A percentile compares a stretch with the other conserved stretches of the same genome.
Evolutionary conservation across 768 basidiomycete species (phyloP).

Genomic region (Strobilomyces dryophilus): DNA sequence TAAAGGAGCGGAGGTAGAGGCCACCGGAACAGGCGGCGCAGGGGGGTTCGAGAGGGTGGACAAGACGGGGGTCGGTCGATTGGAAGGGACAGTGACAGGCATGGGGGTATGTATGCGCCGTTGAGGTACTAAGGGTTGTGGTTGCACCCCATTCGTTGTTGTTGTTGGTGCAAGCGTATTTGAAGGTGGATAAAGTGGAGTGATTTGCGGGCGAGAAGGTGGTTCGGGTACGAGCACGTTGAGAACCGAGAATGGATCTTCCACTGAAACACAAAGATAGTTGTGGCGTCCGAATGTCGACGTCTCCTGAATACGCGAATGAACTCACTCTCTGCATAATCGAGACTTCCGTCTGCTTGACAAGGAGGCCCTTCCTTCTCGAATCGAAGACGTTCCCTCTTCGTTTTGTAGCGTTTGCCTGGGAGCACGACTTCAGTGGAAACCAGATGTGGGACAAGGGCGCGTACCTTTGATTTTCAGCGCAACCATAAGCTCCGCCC

Average conservation of each 20-base stretch:
- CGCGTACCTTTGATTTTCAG: slow-evolving; percentile 68
- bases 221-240: slow-evolving; percentile 60
- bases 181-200: slow-evolving; percentile 50
- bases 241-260: slow-evolving; percentile 71
- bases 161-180: slow-evolving; percentile 11
- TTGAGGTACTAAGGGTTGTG: background rate
- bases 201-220: slow-evolving; percentile 49
- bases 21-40: background rate
- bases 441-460: background rate
- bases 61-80: slow-evolving; percentile 11
- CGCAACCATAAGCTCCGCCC: slow-evolving; percentile 67
- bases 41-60: slow-evolving; percentile 12
- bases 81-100: slow-evolving; percentile 26
- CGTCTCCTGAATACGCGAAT: background rate
- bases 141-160: background rate
- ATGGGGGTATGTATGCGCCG: slow-evolving; percentile 22
- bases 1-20: slow-evolving; percentile 1
- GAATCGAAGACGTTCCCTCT: slow-evolving; percentile 74
- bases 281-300: background rate
- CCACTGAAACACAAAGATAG: slow-evolving; percentile 44
- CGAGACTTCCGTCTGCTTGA: slow-evolving; percentile 71
- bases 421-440: background rate
- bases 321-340: slow-evolving; percentile 63
- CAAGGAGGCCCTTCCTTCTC: slow-evolving; percentile 74
- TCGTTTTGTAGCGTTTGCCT: slow-evolving; percentile 75